phyloP scores from a whole-genome alignment of 352 stramenopile genomes.

The Phytopythium mirpurense region DNA sequence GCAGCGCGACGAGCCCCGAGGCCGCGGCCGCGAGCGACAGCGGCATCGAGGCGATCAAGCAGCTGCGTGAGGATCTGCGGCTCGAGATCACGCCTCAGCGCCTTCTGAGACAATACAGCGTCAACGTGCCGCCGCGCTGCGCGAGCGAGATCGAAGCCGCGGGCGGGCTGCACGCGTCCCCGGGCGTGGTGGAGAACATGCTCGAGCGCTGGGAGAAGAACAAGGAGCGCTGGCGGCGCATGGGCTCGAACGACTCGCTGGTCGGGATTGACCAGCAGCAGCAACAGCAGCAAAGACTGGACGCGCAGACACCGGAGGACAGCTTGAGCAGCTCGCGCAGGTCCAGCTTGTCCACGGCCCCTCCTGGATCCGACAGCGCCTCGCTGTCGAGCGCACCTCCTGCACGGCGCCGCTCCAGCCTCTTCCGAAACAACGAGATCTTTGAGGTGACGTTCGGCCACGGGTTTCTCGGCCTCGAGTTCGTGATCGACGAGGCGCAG shows the following conservation, averaged over 20 bases:
- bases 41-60: slow-evolving; percentile 27
- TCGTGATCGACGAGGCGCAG: slow-evolving; percentile 44
- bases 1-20: too few species aligned
- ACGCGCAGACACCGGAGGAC: slow-evolving; percentile 14
- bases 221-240: slow-evolving; percentile 42
- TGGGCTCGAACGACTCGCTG: slow-evolving; percentile 14
- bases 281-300: slow-evolving; percentile 10
- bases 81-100: slow-evolving; percentile 66
- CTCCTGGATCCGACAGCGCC: not conserved
- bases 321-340: not conserved
- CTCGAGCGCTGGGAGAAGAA: slow-evolving; percentile 55
- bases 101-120: slow-evolving; percentile 69
- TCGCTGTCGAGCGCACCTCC: not conserved
- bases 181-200: slow-evolving; percentile 37
- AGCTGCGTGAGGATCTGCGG: slow-evolving; percentile 58
- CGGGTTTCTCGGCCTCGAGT: slow-evolving; percentile 70
- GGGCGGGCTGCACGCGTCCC: slow-evolving; percentile 24
- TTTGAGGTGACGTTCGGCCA: slow-evolving; percentile 73
- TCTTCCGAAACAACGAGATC: slow-evolving; percentile 22
- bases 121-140: slow-evolving; percentile 57
- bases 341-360: not conserved
- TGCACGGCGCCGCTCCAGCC: slow-evolving; percentile 1
- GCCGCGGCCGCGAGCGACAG: slow-evolving; percentile 10
- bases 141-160: slow-evolving; percentile 10
- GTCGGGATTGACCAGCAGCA: slow-evolving; percentile 8